These are phyloP conservation scores for Vitis hybrid DNA, from an alignment of 177 flowering plant genomes.

Conservation along the genomic window DNA sequence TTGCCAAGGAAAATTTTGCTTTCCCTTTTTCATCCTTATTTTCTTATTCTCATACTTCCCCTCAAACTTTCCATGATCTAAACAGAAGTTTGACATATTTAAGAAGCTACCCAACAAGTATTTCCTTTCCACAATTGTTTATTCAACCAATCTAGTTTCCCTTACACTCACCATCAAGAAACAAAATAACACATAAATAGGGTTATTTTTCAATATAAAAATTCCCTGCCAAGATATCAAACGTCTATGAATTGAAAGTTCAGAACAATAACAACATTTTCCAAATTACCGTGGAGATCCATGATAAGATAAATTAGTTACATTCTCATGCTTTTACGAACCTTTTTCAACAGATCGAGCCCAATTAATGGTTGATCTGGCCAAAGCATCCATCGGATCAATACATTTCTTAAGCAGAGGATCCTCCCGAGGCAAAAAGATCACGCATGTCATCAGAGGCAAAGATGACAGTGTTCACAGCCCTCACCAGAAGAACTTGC, in stretches of 20 bases:
- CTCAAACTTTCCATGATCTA: too few species aligned
- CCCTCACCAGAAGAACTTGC: slow-evolving; percentile 75
- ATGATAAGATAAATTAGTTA: not conserved
- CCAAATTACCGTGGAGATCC: not conserved
- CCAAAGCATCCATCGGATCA: slow-evolving; percentile 76
- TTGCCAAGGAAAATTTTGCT: too few species aligned
- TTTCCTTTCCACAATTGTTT: not conserved
- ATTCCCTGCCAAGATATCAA: not conserved
- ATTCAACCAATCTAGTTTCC: not conserved
- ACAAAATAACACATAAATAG: too few species aligned
- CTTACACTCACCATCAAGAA: not conserved
- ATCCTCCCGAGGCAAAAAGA: slow-evolving; percentile 62
- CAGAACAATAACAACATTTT: not conserved
- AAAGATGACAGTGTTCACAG: slow-evolving; percentile 64
- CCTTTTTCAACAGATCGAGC: slow-evolving; percentile 28
- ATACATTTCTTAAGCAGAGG: slow-evolving; percentile 69
- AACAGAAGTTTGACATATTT: not conserved
- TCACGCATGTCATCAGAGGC: slow-evolving; percentile 64
- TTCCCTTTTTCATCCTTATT: too few species aligned
- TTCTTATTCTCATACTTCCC: too few species aligned
- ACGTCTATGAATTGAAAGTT: not conserved
- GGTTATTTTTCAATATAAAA: too few species aligned
- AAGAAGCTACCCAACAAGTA: not conserved
- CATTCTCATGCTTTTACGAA: slow-evolving; percentile 2
- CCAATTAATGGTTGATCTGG: slow-evolving; percentile 58